Conservation (phyloP, 2,329 filamentous ascomycete genomes). For the Ilyonectria sp. region DNA sequence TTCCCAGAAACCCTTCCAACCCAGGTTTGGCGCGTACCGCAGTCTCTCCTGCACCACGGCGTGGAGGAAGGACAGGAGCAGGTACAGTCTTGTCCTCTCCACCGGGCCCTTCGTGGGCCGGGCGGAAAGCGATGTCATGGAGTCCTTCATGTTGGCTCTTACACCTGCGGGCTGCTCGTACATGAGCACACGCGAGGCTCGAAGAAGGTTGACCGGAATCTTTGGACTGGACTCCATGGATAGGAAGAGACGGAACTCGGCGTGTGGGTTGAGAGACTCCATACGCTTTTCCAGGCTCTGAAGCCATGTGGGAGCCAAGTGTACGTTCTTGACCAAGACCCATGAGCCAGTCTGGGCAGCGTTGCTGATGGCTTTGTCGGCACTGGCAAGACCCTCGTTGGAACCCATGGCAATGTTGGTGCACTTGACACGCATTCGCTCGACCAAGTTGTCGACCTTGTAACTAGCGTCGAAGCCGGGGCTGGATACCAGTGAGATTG, state of each 20-base stretch:
- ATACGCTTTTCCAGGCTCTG: slow-evolving; percentile 98
- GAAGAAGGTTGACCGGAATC: slow-evolving; percentile 95
- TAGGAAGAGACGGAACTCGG: slow-evolving; percentile 93
- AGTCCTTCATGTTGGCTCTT: slow-evolving; percentile 98
- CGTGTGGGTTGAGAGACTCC: slow-evolving; percentile 93
- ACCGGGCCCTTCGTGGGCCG: slow-evolving; percentile 86
- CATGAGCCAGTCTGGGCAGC: slow-evolving; percentile 93
- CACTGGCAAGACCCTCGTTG: slow-evolving; percentile 91
- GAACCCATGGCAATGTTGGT: slow-evolving; percentile 99
- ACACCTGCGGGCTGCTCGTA: slow-evolving; percentile 99
- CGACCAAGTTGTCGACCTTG: slow-evolving; percentile 96
- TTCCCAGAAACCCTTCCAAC: slow-evolving; percentile 99
- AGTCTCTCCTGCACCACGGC: slow-evolving; percentile 96
- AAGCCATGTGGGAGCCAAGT: slow-evolving; percentile 94
- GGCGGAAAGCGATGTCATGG: slow-evolving; percentile 84
- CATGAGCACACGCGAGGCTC: slow-evolving; percentile 94
- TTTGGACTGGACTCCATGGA: slow-evolving; percentile 98
- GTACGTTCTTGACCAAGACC: slow-evolving; percentile 99
- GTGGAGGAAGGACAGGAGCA: slow-evolving; percentile 93
- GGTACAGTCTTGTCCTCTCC: slow-evolving; percentile 90
- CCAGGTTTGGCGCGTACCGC: slow-evolving; percentile 92
- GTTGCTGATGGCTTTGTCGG: slow-evolving; percentile 95
- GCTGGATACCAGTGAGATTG: slow-evolving; percentile 93
- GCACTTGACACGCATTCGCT: slow-evolving; percentile 85
- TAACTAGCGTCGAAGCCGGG: slow-evolving; percentile 98